Percentiles rank a stretch among this genome's conserved stretches.
These are phyloP conservation scores for Cetradonia linearis DNA, from an alignment of 495 filamentous ascomycete species.

Conservation along the genomic window DNA sequence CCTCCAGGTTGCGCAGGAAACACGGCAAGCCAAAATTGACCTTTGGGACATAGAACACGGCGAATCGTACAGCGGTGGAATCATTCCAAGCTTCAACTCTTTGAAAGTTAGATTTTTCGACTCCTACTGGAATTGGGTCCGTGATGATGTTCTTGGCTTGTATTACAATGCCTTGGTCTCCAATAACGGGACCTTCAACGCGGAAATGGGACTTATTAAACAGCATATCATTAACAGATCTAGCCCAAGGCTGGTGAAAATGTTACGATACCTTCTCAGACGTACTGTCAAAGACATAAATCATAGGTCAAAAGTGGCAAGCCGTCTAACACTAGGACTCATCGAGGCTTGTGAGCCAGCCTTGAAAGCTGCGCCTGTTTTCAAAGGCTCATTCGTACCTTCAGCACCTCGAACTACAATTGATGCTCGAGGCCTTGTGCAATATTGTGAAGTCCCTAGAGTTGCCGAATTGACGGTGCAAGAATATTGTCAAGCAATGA, in stretches of 20 bases:
- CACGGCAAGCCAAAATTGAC: slow-evolving; percentile 19
- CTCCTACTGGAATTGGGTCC: slow-evolving; percentile 23
- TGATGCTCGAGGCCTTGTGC: background rate
- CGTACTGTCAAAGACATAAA: background rate
- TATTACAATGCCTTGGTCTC: no score
- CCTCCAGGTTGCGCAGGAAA: background rate
- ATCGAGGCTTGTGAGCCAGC: background rate
- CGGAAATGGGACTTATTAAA: no score
- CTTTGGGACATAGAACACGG: slow-evolving; percentile 13
- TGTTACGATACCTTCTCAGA: background rate
- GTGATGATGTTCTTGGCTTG: slow-evolving; percentile 6
- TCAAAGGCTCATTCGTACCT: background rate
- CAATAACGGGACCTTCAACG: no score
- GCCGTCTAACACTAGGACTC: background rate
- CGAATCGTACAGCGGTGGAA: slow-evolving; percentile 9
- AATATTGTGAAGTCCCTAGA: background rate
- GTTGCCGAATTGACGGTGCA: background rate
- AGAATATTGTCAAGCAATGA: background rate
- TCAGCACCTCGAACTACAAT: background rate
- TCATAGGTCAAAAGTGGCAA: background rate
- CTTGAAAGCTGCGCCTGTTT: background rate
- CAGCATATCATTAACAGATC: no score
- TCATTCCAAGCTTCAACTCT: slow-evolving; percentile 15
- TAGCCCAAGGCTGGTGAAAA: background rate
- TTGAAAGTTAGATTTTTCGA: slow-evolving; percentile 16